Conservation (phyloP, 192 early-diverging fungal species). For the Mortierella alpina region DNA sequence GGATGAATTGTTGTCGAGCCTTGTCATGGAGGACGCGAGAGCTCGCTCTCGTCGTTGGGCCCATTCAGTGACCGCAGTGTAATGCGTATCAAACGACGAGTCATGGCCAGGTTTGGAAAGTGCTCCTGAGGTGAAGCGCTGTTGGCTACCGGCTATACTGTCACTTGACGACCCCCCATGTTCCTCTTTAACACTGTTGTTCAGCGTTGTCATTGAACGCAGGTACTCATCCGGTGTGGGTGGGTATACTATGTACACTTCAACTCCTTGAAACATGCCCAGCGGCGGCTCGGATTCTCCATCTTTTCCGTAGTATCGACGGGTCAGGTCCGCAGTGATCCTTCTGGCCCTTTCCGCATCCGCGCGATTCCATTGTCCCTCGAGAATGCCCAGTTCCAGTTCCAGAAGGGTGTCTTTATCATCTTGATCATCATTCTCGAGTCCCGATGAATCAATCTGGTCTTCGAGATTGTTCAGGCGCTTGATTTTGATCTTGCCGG, state of each 20-base stretch:
- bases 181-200: conserved; percentile 4
- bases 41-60: too few species aligned
- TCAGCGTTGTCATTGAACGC: not conserved
- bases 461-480: conserved; percentile 45
- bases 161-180: not conserved
- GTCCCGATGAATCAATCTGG: conserved; percentile 4
- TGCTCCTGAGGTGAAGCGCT: too few species aligned
- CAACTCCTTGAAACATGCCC: conserved; percentile 44
- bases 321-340: conserved; percentile 29
- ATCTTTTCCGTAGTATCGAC: conserved; percentile 40
- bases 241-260: conserved; percentile 36
- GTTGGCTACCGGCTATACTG: too few species aligned
- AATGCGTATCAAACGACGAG: too few species aligned
- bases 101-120: too few species aligned
- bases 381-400: conserved; percentile 17
- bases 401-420: conserved; percentile 16
- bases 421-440: conserved; percentile 2
- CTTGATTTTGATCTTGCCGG: conserved; percentile 22
- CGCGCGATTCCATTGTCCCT: conserved; percentile 1
- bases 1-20: too few species aligned
- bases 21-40: too few species aligned
- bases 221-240: conserved; percentile 29
- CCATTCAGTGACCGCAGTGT: too few species aligned
- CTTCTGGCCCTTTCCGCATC: conserved; percentile 12
- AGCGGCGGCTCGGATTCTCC: conserved; percentile 29